phyloP scores from a whole-genome alignment of 495 filamentous ascomycete species.

The Tuber indicum region DNA sequence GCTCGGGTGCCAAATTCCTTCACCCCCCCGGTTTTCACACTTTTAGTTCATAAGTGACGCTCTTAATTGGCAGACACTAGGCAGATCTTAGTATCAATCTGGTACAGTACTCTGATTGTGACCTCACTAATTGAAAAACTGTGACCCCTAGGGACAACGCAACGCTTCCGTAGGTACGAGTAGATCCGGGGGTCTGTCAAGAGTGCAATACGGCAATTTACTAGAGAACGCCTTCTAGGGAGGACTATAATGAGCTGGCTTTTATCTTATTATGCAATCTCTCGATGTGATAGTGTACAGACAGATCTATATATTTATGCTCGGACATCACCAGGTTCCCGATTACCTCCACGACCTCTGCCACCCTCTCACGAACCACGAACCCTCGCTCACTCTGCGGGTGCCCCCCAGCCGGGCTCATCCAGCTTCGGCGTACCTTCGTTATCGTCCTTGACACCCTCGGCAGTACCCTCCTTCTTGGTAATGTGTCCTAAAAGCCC shows the following conservation, averaged over 20 bases:
- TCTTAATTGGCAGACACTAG: no score
- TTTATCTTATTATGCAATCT: not conserved
- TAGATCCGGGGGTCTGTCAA: not conserved
- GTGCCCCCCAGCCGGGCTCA: slow-evolving; percentile 3
- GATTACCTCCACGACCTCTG: not conserved
- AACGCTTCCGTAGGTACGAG: no score
- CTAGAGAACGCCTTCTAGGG: no score
- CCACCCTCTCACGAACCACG: not conserved
- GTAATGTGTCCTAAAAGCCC: slow-evolving; percentile 37
- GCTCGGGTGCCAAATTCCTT: no score
- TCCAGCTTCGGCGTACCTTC: slow-evolving; percentile 6
- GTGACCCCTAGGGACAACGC: no score
- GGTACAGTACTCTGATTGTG: no score
- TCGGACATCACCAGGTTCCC: not conserved
- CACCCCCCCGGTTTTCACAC: no score
- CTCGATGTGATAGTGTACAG: not conserved
- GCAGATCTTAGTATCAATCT: no score
- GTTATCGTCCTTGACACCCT: slow-evolving; percentile 7
- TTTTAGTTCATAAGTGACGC: no score
- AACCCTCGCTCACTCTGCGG: not conserved
- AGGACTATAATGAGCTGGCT: not conserved
- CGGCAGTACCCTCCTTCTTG: slow-evolving; percentile 25
- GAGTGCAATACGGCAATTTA: not conserved
- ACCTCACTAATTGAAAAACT: no score
- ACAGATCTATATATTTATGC: not conserved